Conservation (phyloP, 1,139 yeast genomes). For the Geotrichum cucujoidarum region DNA sequence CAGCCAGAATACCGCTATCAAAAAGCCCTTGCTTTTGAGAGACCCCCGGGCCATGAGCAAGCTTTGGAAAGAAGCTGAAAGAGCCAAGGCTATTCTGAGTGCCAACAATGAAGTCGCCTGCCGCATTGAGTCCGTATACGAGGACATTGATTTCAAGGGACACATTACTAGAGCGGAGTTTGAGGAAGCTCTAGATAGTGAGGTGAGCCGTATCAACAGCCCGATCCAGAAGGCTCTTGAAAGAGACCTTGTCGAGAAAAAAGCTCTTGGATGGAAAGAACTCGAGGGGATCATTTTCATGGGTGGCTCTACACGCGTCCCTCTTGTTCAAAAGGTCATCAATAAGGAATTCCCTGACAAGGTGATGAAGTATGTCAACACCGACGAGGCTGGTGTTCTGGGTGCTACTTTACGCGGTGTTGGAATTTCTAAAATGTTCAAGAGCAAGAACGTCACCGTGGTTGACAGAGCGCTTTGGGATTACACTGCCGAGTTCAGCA, state of each 20-base stretch:
- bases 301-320: slow-evolving; percentile 93
- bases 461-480: slow-evolving; percentile 49
- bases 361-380: slow-evolving; percentile 83
- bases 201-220: slow-evolving; percentile 43
- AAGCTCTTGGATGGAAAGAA: slow-evolving; percentile 36
- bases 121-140: slow-evolving; percentile 55
- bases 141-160: slow-evolving; percentile 69
- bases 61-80: slow-evolving; percentile 77
- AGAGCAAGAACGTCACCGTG: slow-evolving; percentile 56
- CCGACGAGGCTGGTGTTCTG: slow-evolving; percentile 90
- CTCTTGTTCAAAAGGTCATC: slow-evolving; percentile 64
- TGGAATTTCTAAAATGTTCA: slow-evolving; percentile 53
- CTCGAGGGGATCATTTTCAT: slow-evolving; percentile 68
- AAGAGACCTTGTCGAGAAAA: slow-evolving; percentile 26
- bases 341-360: slow-evolving; percentile 38
- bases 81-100: slow-evolving; percentile 77
- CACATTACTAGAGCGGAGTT: slow-evolving; percentile 69
- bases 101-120: slow-evolving; percentile 76
- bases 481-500: slow-evolving; percentile 33
- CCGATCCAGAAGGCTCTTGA: slow-evolving; percentile 57
- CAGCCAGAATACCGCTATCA: slow-evolving; percentile 29
- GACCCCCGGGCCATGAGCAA: slow-evolving; percentile 61
- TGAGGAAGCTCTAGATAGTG: slow-evolving; percentile 52
- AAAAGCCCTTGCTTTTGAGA: slow-evolving; percentile 37
- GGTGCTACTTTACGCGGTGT: slow-evolving; percentile 87